phyloP scores from a whole-genome alignment of 1,139 yeast species.

The Wickerhamomyces sp. region DNA sequence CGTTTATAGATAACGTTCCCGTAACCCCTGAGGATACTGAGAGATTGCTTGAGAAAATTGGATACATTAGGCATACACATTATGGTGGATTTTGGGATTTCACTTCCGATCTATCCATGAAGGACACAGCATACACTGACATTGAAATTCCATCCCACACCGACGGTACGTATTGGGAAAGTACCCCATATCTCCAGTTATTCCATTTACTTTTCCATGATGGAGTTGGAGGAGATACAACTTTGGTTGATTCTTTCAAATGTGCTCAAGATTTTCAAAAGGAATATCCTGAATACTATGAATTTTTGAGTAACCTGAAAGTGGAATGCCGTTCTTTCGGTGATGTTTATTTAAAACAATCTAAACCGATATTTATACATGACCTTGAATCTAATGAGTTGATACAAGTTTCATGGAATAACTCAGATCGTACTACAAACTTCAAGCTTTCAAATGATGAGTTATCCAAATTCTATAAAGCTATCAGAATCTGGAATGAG shows the following conservation, averaged over 20 bases:
- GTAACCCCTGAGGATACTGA: slow-evolving; percentile 59
- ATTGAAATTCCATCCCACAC: slow-evolving; percentile 66
- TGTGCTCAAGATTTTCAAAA: slow-evolving; percentile 51
- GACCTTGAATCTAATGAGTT: slow-evolving; percentile 46
- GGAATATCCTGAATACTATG: slow-evolving; percentile 50
- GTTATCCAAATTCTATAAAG: slow-evolving; percentile 54
- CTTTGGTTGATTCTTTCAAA: slow-evolving; percentile 65
- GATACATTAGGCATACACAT: slow-evolving; percentile 68
- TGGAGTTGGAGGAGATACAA: slow-evolving; percentile 72
- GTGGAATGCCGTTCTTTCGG: slow-evolving; percentile 81
- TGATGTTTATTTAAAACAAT: slow-evolving; percentile 63
- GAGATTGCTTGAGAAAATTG: slow-evolving; percentile 52
- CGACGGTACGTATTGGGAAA: slow-evolving; percentile 78
- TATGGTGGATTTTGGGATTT: slow-evolving; percentile 84
- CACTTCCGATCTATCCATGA: slow-evolving; percentile 65
- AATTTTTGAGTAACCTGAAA: slow-evolving; percentile 46
- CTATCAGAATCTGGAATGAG: slow-evolving; percentile 54
- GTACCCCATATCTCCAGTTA: slow-evolving; percentile 70
- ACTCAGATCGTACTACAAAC: slow-evolving; percentile 68
- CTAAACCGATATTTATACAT: slow-evolving; percentile 58
- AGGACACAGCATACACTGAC: slow-evolving; percentile 74
- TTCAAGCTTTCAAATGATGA: slow-evolving; percentile 53
- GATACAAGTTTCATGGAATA: slow-evolving; percentile 72
- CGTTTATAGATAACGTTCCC: slow-evolving; percentile 62
- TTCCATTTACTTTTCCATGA: slow-evolving; percentile 59